phyloP scores from a whole-genome alignment of 345 rosid species.

The Rhizophora apiculata region DNA sequence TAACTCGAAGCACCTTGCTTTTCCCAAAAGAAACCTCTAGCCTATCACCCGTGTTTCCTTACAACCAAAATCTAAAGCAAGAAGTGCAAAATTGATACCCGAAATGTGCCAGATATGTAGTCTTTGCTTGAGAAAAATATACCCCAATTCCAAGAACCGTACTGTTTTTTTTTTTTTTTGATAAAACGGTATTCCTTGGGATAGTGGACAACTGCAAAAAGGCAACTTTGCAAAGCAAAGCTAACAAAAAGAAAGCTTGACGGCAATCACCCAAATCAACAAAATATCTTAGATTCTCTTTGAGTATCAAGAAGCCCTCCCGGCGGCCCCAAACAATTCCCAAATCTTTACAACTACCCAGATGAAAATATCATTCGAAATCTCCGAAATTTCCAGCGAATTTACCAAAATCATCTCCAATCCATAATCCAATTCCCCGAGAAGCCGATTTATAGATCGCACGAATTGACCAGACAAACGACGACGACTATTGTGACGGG shows the following conservation, averaged over 20 bases:
- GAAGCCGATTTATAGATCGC: too few relatives aligned
- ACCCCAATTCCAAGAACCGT: too few relatives aligned
- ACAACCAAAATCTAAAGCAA: too few relatives aligned
- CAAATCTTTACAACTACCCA: slow-evolving; percentile 21
- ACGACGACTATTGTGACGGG: neutral
- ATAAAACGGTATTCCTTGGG: slow-evolving; percentile 18
- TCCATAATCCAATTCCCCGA: too few relatives aligned
- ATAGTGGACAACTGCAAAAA: slow-evolving; percentile 1
- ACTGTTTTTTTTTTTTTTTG: neutral
- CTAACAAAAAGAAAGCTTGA: too few relatives aligned
- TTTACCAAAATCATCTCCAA: too few relatives aligned
- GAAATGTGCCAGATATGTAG: too few relatives aligned
- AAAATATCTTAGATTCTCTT: too few relatives aligned
- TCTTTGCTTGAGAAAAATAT: too few relatives aligned
- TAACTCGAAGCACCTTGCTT: neutral
- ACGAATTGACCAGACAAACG: neutral
- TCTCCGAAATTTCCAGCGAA: neutral
- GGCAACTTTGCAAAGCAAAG: slow-evolving; percentile 22
- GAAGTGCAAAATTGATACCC: too few relatives aligned
- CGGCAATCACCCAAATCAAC: too few relatives aligned
- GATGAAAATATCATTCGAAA: slow-evolving; percentile 2
- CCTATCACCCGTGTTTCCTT: neutral
- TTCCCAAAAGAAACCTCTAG: neutral
- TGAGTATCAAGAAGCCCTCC: too few relatives aligned
- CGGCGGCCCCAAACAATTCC: slow-evolving; percentile 3